phyloP scores from a whole-genome alignment of 441 rosid species.

The Gossypium davidsonii region DNA sequence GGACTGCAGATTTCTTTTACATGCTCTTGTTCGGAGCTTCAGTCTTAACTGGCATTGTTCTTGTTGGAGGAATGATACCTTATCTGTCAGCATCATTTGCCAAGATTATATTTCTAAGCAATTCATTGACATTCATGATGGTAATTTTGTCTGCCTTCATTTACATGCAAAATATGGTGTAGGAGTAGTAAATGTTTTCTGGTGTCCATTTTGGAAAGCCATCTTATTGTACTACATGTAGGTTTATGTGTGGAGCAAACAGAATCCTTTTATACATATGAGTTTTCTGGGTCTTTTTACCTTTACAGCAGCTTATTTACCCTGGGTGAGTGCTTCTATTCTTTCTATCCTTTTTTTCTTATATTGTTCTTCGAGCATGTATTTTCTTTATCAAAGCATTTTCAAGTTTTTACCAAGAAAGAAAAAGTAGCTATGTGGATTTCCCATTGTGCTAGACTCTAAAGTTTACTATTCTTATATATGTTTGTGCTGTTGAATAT shows the following conservation, averaged over 20 bases:
- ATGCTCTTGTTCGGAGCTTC: constrained; percentile 95
- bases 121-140: constrained; percentile 99
- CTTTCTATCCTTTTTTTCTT: neutral
- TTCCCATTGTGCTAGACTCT: neutral
- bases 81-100: constrained; percentile 89
- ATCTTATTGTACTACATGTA: constrained; percentile 23
- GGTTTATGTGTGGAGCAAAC: constrained; percentile 99
- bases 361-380: neutral
- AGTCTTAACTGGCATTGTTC: constrained; percentile 81
- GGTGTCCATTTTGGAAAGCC: neutral
- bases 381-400: neutral
- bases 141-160: constrained; percentile 34
- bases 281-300: constrained; percentile 96
- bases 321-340: constrained; percentile 69
- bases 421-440: neutral
- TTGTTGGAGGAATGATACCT: constrained; percentile 92
- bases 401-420: constrained; percentile 4
- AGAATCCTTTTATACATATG: constrained; percentile 97
- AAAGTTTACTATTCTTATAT: neutral
- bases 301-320: constrained; percentile 93
- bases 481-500: neutral
- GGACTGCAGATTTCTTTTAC: constrained; percentile 96
- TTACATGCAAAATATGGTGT: constrained; percentile 11
- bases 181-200: constrained; percentile 2
- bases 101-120: constrained; percentile 93